phyloP scores from a whole-genome alignment of 305 asterid species.

The Fraxinus velutina region DNA sequence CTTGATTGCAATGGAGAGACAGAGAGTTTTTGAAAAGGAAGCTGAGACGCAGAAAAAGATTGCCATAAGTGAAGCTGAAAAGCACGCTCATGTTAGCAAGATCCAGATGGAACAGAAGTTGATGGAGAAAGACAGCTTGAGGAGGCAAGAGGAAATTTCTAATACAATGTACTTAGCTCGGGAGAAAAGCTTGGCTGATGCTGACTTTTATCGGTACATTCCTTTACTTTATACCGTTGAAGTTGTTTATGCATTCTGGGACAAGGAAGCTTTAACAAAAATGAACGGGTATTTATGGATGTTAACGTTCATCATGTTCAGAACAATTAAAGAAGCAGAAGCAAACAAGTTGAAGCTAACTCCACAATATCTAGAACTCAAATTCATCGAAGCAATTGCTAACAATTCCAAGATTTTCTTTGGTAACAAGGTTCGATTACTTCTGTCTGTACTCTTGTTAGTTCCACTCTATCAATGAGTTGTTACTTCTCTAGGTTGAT shows the following conservation, averaged over 20 bases:
- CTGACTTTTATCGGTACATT: constrained; percentile 70
- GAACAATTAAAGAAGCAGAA: constrained; percentile 85
- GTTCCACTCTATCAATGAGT: neutral
- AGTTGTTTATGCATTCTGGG: neutral
- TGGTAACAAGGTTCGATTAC: constrained; percentile 70
- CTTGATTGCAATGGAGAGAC: constrained; percentile 86
- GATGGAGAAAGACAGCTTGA: constrained; percentile 86
- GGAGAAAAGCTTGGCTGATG: constrained; percentile 97
- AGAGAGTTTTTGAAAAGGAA: constrained; percentile 91
- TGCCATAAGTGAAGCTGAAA: constrained; percentile 93
- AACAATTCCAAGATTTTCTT: constrained; percentile 89
- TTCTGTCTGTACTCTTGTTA: neutral
- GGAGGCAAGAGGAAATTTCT: constrained; percentile 89
- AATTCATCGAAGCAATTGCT: constrained; percentile 82
- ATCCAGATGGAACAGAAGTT: constrained; percentile 92
- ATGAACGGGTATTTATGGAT: neutral
- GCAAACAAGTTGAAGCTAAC: constrained; percentile 90
- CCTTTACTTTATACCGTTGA: constrained; percentile 7
- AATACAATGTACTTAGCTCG: constrained; percentile 87
- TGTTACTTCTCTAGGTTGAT: constrained; percentile 21
- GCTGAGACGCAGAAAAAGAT: constrained; percentile 93
- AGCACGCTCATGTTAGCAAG: constrained; percentile 82
- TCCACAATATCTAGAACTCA: constrained; percentile 75
- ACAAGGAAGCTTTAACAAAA: neutral
- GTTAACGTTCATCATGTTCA: constrained; percentile 30